A percentile compares a stretch with the other conserved stretches of the same genome.
phyloP scores from a whole-genome alignment of 805 yeast genomes.

The Saccharomycopsis fermentans region DNA sequence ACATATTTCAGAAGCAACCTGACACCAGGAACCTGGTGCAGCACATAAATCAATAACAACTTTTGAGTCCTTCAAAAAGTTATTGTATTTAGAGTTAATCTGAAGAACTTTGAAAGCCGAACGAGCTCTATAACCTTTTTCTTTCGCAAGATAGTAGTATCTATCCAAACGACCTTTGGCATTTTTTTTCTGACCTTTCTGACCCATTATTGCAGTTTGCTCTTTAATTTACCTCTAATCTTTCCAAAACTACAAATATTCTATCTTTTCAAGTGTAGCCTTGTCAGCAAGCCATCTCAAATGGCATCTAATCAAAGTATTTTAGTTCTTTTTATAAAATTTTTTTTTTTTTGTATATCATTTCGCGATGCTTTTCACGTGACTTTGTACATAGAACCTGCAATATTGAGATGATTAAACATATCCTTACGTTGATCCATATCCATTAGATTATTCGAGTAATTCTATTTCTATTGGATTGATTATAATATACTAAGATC shows the following conservation, averaged over 20 bases:
- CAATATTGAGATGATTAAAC: background rate
- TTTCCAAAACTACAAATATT: background rate
- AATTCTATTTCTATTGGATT: background rate
- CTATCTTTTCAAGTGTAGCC: background rate
- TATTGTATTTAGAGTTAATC: constrained; percentile 93
- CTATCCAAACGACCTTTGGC: constrained; percentile 99
- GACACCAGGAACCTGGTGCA: constrained; percentile 99
- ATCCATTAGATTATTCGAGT: background rate
- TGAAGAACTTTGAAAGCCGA: constrained; percentile 93
- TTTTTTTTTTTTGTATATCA: background rate
- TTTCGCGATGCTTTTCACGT: background rate
- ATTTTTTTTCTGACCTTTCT: constrained; percentile 75
- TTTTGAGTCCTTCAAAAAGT: constrained; percentile 85
- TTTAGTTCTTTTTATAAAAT: background rate
- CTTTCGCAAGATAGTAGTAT: constrained; percentile 92
- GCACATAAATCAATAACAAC: constrained; percentile 98
- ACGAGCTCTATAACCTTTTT: constrained; percentile 97
- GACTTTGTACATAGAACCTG: background rate
- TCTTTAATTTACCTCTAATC: too few relatives aligned
- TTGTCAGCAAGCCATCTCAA: too few relatives aligned
- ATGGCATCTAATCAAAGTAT: background rate
- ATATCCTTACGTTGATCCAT: too few relatives aligned
- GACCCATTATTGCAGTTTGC: constrained; percentile 49
- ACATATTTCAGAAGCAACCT: constrained; percentile 89
- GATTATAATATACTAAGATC: background rate